Evolutionary conservation across 805 yeast genomes (phyloP).

Genomic region (Kazachstania africana): DNA sequence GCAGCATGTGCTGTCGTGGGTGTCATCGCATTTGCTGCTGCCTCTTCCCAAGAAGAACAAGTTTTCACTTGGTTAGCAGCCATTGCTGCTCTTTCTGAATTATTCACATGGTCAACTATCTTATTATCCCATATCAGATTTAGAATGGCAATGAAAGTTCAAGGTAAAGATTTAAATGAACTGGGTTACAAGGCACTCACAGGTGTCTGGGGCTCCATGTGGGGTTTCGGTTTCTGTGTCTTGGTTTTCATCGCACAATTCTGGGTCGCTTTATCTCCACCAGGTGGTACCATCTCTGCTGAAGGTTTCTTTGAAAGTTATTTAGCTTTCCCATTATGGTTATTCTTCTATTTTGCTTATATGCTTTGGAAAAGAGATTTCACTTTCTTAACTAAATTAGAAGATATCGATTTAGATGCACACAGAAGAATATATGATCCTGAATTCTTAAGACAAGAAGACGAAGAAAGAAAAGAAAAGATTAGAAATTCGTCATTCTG

Average conservation of each 20-base stretch:
- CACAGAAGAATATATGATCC: slow-evolving; percentile 30
- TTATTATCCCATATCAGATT: not conserved
- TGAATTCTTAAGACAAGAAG: slow-evolving; percentile 29
- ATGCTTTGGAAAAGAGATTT: slow-evolving; percentile 33
- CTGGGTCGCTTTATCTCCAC: slow-evolving; percentile 1
- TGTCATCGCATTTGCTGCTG: not conserved
- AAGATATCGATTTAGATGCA: slow-evolving; percentile 32
- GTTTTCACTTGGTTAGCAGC: slow-evolving; percentile 1
- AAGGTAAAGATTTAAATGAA: not conserved
- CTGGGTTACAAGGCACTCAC: not conserved
- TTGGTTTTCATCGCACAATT: slow-evolving; percentile 1
- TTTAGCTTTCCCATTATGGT: slow-evolving; percentile 22
- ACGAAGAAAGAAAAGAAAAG: slow-evolving; percentile 25
- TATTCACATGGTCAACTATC: not conserved
- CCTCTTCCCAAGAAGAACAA: not conserved
- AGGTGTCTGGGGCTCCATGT: not conserved
- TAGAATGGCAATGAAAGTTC: not conserved
- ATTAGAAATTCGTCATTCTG: slow-evolving; percentile 10
- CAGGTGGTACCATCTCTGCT: not conserved
- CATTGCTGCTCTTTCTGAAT: not conserved
- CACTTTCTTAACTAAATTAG: slow-evolving; percentile 22
- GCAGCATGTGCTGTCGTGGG: not conserved
- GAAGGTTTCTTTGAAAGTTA: slow-evolving; percentile 1
- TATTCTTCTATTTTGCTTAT: slow-evolving; percentile 35
- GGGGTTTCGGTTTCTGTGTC: not conserved